Evolutionary conservation across 163 green algal species (phyloP).

Genomic region (Chlorella variabilis): DNA sequence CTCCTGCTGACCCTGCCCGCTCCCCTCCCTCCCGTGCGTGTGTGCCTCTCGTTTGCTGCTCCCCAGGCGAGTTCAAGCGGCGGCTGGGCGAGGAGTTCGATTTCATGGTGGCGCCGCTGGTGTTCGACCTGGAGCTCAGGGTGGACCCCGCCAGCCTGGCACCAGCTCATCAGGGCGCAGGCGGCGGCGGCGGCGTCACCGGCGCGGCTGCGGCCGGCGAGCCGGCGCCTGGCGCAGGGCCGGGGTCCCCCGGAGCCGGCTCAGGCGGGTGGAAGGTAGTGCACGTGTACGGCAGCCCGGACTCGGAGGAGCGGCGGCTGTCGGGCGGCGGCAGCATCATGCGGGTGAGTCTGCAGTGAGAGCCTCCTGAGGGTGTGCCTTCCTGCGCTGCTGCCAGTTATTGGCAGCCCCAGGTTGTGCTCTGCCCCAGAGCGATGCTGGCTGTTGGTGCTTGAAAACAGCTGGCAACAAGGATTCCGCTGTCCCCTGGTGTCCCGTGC

Average conservation of each 20-base stretch:
- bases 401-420: too few species aligned
- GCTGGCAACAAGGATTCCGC: too few species aligned
- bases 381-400: background rate
- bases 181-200: background rate
- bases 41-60: too few species aligned
- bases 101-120: conserved; percentile 42
- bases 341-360: conserved; percentile 8
- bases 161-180: background rate
- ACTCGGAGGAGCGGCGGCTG: conserved; percentile 36
- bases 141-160: conserved; percentile 37
- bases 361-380: background rate
- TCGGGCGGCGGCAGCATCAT: conserved; percentile 22
- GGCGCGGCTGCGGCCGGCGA: too few species aligned
- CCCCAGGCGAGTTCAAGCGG: conserved; percentile 44
- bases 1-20: too few species aligned
- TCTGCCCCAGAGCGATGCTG: too few species aligned
- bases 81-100: conserved; percentile 43
- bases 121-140: conserved; percentile 47
- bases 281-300: conserved; percentile 34
- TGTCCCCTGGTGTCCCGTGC: too few species aligned
- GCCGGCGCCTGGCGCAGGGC: too few species aligned
- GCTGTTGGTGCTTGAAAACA: too few species aligned
- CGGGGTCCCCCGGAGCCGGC: too few species aligned
- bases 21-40: too few species aligned
- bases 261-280: conserved; percentile 30